Conservation (phyloP, 208 protist species). For the Leishmania major region DNA sequence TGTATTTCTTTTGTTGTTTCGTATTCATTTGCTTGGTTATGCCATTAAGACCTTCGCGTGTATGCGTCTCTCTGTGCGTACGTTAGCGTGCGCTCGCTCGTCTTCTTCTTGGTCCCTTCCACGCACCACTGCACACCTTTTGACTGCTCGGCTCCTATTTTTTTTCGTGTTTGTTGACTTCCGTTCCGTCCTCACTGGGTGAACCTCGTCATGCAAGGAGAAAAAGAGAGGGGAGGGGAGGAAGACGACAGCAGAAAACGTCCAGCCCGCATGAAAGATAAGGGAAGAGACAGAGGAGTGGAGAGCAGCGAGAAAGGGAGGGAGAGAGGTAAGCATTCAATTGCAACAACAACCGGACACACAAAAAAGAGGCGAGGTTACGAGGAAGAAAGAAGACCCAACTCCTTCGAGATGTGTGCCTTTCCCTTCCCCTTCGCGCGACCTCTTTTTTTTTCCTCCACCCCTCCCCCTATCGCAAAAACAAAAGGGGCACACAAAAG, state of each 20-base stretch:
- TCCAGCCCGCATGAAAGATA: background rate
- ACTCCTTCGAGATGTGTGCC: background rate
- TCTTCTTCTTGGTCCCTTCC: background rate
- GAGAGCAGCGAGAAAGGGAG: background rate
- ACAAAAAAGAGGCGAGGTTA: background rate
- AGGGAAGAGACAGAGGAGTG: background rate
- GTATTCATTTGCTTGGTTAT: background rate
- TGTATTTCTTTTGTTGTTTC: background rate
- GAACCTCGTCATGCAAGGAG: background rate
- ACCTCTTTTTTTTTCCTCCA: background rate
- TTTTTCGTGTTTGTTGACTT: background rate
- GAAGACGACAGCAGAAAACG: background rate
- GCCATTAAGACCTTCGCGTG: background rate
- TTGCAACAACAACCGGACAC: background rate
- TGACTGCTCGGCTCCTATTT: background rate
- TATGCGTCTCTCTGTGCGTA: background rate
- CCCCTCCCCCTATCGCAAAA: background rate
- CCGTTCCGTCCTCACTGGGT: background rate
- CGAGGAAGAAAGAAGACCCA: background rate
- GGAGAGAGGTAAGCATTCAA: no score
- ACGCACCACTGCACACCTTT: background rate
- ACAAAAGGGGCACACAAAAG: background rate
- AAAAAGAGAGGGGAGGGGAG: background rate
- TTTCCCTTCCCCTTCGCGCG: background rate
- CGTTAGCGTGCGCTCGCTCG: background rate